A percentile compares a stretch with the other conserved stretches of the same genome.
phyloP scores from a whole-genome alignment of 139 green algal species.

The Limnomonas spitsbergensis region DNA sequence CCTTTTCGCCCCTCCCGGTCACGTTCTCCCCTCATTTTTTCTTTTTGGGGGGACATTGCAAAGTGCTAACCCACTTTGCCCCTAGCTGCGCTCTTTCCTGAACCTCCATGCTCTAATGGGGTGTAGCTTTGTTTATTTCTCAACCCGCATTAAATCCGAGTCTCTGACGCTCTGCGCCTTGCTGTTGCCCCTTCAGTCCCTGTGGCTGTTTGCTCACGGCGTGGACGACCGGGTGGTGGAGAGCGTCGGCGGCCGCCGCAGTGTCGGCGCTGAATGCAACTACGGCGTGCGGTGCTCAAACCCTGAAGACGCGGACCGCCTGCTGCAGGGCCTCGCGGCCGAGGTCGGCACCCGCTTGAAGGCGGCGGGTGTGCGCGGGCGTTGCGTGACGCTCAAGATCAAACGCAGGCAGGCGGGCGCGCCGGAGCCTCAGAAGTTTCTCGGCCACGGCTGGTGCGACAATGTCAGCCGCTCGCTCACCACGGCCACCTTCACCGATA shows the following conservation, averaged over 20 bases:
- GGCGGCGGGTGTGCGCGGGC: constrained; percentile 27
- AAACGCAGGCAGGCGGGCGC: constrained; percentile 73
- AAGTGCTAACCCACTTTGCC: no score
- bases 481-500: constrained; percentile 21
- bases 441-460: constrained; percentile 89
- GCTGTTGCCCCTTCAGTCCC: not conserved
- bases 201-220: constrained; percentile 51
- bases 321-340: constrained; percentile 47
- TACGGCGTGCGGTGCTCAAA: constrained; percentile 83
- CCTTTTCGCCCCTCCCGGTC: no score
- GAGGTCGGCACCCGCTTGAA: constrained; percentile 45
- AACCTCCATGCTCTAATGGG: no score
- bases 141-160: no score
- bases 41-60: no score
- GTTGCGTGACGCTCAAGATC: constrained; percentile 19
- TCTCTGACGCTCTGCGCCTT: no score
- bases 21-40: no score
- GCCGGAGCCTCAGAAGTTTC: constrained; percentile 75
- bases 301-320: constrained; percentile 25
- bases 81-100: no score
- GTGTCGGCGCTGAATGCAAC: constrained; percentile 89
- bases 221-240: constrained; percentile 21
- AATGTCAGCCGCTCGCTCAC: constrained; percentile 59
- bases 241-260: constrained; percentile 35
- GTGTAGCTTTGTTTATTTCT: no score